Evolutionary conservation across 768 basidiomycete species (phyloP), one percentile per base, ranked within the genome.

Genomic region (Austroboletus eburneus): DNA sequence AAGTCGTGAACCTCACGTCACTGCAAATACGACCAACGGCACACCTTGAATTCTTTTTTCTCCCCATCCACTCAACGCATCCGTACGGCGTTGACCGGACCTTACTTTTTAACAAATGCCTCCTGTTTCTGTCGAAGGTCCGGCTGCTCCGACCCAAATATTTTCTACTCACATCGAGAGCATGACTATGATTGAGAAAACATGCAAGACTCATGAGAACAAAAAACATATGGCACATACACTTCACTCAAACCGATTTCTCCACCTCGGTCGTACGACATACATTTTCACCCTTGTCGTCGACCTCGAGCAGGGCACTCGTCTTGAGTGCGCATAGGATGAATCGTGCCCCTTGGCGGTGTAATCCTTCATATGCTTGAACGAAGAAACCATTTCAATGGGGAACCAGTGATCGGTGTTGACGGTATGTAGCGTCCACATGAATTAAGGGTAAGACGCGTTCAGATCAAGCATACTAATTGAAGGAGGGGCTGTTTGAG

Each of bases 361-460:
- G 60, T 78, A 87, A 23, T 88, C 86, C 33, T 79, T 75, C 94
- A 97, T 97, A 50, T 93, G 87, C 67, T 94, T 94, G 81, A 97
- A 98, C 7, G 91, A 93, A 6, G 87, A 77, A 46, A 98, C 80
- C 3, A 85, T 90, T 44, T 83, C 71, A 62, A 98, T 77, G 2
- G 93, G 83, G 5, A 97, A 80, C 92, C 92, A 98, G 58, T 96
- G 91, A 34, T 89, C 84, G 2, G 78, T 72, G 52, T 83, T 84
- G 52, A 85, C 83, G 21, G 82, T 80, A 64, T 95, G 83, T 39
- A 94, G 70, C 3, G 87, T 82, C 91, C 92, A 97, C 88, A 96
- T 91, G 74, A 93, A 96, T 70, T 91, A 92, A 39, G 5, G 20
- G 37, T 12, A 27, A 12, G 2, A 16, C 10, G 17, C 18, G 34